phyloP scores from a whole-genome alignment of 2,329 filamentous ascomycete species.

The Rasamsonia emersonii region DNA sequence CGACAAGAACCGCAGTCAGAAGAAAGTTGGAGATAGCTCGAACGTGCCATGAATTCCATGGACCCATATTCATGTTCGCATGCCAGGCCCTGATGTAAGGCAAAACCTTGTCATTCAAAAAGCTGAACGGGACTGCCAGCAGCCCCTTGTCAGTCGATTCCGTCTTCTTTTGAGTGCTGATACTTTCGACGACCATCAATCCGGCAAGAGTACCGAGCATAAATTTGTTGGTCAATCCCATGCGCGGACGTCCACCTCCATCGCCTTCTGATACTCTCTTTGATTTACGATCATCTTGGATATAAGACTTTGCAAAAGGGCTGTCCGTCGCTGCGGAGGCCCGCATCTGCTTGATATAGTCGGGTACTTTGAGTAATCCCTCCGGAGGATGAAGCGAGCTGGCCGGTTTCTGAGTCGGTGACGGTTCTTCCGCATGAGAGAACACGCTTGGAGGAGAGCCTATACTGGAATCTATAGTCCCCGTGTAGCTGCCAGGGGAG shows the following conservation, averaged over 20 bases:
- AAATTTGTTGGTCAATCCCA: slow-evolving; percentile 58
- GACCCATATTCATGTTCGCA: slow-evolving; percentile 15
- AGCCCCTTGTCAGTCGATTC: slow-evolving; percentile 60
- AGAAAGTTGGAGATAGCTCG: slow-evolving; percentile 36
- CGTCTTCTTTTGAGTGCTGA: slow-evolving; percentile 56
- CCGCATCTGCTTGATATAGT: slow-evolving; percentile 35
- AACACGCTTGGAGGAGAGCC: slow-evolving; percentile 34
- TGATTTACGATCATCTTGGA: slow-evolving; percentile 20
- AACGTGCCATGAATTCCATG: slow-evolving; percentile 30
- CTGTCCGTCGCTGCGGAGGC: slow-evolving; percentile 24
- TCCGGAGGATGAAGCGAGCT: slow-evolving; percentile 28
- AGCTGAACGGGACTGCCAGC: slow-evolving; percentile 53
- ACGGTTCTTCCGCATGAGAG: slow-evolving; percentile 28
- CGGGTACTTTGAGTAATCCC: slow-evolving; percentile 36
- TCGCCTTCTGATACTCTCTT: slow-evolving; percentile 22
- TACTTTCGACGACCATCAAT: slow-evolving; percentile 81
- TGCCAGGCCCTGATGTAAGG: slow-evolving; percentile 18
- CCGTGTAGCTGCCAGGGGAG: slow-evolving; percentile 32
- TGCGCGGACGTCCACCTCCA: slow-evolving; percentile 37
- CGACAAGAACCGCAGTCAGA: slow-evolving; percentile 43
- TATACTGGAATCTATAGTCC: slow-evolving; percentile 26
- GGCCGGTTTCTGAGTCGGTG: slow-evolving; percentile 21
- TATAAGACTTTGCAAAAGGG: slow-evolving; percentile 32
- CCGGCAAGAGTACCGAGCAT: slow-evolving; percentile 91
- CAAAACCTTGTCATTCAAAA: slow-evolving; percentile 37